Percentiles rank a stretch among this genome's conserved stretches.
Conservation (phyloP, 1,284 basidiomycete genomes). For the Boletus semigastroideus region DNA sequence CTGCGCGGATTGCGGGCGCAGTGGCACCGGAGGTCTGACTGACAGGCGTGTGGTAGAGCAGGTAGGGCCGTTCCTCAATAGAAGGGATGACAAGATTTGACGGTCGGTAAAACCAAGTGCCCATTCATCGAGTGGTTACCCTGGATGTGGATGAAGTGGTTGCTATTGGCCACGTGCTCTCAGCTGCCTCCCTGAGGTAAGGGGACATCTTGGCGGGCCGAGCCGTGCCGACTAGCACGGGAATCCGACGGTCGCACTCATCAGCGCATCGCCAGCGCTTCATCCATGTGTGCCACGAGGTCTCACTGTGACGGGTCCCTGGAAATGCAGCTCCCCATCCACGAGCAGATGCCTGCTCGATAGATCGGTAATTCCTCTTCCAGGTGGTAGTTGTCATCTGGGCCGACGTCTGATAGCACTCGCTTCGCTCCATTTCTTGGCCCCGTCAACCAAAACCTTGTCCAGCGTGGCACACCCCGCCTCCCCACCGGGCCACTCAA, state of each 20-base stretch:
- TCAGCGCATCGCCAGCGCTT: conserved; percentile 16
- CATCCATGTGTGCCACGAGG: conserved; percentile 26
- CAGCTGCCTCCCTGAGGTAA: conserved; percentile 2
- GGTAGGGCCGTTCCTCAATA: conserved; percentile 5
- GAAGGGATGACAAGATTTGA: conserved; percentile 1
- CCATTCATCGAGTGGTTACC: neutral
- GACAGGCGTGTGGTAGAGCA: conserved; percentile 13
- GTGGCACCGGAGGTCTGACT: conserved; percentile 6
- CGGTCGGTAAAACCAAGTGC: conserved; percentile 7
- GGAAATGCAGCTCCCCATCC: conserved; percentile 5
- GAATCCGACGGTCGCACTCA: conserved; percentile 24
- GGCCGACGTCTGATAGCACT: conserved; percentile 14
- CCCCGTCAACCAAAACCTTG: conserved; percentile 5
- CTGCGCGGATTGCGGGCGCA: neutral
- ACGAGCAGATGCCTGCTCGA: conserved; percentile 6
- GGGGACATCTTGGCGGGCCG: neutral
- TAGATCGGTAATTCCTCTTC: conserved; percentile 12
- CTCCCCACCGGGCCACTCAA: neutral
- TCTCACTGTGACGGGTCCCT: conserved; percentile 14
- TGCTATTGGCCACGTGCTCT: conserved; percentile 14
- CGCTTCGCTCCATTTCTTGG: conserved; percentile 1
- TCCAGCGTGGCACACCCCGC: conserved; percentile 1
- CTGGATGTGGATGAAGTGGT: neutral
- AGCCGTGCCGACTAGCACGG: conserved; percentile 17
- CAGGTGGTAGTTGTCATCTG: neutral